Evolutionary conservation across 306 rosid species (phyloP), one percentile per base, ranked within the genome.

Genomic region (Heteromeles arbutifolia): DNA sequence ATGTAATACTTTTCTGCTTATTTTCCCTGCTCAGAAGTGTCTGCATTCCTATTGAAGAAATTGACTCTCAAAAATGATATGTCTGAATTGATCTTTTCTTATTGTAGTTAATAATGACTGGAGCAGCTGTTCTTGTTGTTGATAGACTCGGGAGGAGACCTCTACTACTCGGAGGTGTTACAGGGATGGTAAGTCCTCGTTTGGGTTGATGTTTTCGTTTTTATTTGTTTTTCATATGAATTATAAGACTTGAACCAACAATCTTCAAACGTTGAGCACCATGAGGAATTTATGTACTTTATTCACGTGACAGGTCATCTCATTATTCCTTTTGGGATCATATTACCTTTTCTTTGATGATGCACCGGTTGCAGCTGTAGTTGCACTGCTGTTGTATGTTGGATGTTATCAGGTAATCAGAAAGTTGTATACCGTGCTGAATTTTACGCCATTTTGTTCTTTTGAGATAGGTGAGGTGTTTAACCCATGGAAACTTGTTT

Each of bases 141-240:
- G 99, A 95, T 87, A 92, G 80, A 86, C 74, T 95, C 48, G 99
- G 99, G 74, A 92, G 99, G 89, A 90, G 99, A 70, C 99, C 99
- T 79, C 80, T 92, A 87, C 88, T 95, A 29, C 88, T 95, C 64
- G 92, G 92, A 72, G 99, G 99, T 77, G 97, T 95, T 82, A 83
- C 91, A 68, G 99, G 99, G 81, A 89, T 95, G 72, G 99, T 95
- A 75, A 83, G 93, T 75, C 59, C 78, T 66, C 82, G 54, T 31
- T 73, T 75, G 6, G 75, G 26, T 67, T 79, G 22, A 39, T 31
- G 61, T 6, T 17, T 41, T 15, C 67, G 18, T 37, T 54, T 63
- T 52, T 6, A 22, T 31, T 67, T 65, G 65, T 21, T 80, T 67
- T 37, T 28, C 25, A 24, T 4, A 24, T 52, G 8, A 54, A 32